Percentiles rank a stretch among this genome's conserved stretches.
phyloP scores from a whole-genome alignment of 495 filamentous ascomycete species.

The Podospora pseudopauciseta region DNA sequence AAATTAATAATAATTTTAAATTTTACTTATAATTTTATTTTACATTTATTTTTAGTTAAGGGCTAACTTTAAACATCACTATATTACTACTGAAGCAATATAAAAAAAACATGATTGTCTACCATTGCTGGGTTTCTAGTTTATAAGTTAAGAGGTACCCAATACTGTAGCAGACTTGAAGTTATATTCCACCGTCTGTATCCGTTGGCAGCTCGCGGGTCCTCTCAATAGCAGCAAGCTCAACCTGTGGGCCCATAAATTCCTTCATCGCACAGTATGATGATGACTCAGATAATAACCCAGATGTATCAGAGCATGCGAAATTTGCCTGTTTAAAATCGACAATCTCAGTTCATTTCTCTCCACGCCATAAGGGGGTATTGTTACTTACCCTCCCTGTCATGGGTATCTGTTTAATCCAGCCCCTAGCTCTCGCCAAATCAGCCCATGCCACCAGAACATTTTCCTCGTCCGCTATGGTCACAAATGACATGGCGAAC shows the following conservation, averaged over 20 bases:
- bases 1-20: no score
- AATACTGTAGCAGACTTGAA: no score
- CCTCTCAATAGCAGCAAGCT: constrained; percentile 11
- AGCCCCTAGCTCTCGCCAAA: constrained; percentile 24
- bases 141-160: no score
- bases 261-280: neutral
- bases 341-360: no score
- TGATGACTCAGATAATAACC: neutral
- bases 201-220: neutral
- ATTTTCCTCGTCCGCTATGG: constrained; percentile 30
- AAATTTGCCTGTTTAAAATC: no score
- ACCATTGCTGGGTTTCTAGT: no score
- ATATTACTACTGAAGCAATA: no score
- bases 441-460: constrained; percentile 38
- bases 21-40: no score
- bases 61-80: no score
- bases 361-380: no score
- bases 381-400: constrained; percentile 12
- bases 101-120: no score
- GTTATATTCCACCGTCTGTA: neutral
- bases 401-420: constrained; percentile 34
- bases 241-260: neutral
- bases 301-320: neutral
- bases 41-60: no score
- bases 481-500: constrained; percentile 37